Percentiles rank a stretch among this genome's conserved stretches.
Evolutionary conservation across 441 rosid genomes (phyloP).

Genomic region (Aquilaria agallochum): DNA sequence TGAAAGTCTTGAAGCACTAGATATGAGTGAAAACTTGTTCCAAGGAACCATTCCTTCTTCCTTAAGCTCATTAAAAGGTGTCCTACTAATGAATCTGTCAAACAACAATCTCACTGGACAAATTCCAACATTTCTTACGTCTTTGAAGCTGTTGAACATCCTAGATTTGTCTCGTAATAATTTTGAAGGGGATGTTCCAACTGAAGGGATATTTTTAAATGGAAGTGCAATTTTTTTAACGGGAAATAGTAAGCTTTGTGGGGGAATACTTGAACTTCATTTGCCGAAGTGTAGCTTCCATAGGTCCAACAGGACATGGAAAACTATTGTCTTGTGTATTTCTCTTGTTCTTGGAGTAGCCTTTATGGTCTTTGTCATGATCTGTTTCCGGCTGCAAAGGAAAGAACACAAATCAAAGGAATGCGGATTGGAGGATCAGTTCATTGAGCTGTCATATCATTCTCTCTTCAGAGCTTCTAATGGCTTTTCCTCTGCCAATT

Average conservation of each 20-base stretch:
- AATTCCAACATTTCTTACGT: conserved; percentile 14
- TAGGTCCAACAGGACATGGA: background rate
- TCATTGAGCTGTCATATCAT: background rate
- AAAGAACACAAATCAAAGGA: background rate
- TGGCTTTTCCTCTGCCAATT: background rate
- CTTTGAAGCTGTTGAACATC: conserved; percentile 2
- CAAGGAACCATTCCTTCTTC: too few relatives aligned
- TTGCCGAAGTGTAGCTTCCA: conserved; percentile 12
- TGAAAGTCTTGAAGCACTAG: too few relatives aligned
- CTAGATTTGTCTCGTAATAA: conserved; percentile 23
- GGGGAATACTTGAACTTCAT: conserved; percentile 19
- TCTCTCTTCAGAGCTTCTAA: conserved; percentile 1
- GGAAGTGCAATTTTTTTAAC: conserved; percentile 9
- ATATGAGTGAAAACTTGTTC: too few relatives aligned
- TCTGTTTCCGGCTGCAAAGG: background rate
- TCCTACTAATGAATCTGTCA: too few relatives aligned
- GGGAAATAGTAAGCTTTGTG: conserved; percentile 27
- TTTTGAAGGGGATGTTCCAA: conserved; percentile 24
- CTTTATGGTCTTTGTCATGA: background rate
- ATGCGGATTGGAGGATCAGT: background rate
- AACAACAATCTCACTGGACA: conserved; percentile 17
- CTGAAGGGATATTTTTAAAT: conserved; percentile 17
- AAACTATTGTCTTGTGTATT: background rate
- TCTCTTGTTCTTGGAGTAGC: background rate
- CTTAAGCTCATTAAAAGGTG: too few relatives aligned